phyloP scores from a whole-genome alignment of 1,284 basidiomycete species.

The Leccinum fallax region DNA sequence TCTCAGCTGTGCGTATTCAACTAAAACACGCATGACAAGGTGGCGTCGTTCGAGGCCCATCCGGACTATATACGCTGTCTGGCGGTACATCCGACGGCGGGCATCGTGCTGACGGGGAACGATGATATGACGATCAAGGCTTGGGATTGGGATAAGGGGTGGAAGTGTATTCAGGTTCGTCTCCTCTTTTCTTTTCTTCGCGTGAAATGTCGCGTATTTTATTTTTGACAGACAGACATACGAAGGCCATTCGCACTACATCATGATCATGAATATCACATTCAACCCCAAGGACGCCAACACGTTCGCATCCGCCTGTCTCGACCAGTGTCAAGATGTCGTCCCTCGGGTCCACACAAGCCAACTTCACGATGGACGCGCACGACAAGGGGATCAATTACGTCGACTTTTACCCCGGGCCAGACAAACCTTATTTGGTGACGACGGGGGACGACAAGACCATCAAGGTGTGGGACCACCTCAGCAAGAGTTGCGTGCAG shows the following conservation, averaged over 20 bases:
- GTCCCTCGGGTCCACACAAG: constrained; percentile 81
- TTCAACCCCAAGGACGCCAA: constrained; percentile 99
- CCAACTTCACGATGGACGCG: constrained; percentile 98
- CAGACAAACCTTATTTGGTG: constrained; percentile 96
- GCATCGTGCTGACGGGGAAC: constrained; percentile 92
- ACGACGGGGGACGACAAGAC: constrained; percentile 97
- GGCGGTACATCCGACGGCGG: constrained; percentile 92
- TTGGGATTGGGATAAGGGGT: constrained; percentile 99
- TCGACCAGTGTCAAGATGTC: constrained; percentile 91
- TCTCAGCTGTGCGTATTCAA: constrained; percentile 99
- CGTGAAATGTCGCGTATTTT: neutral
- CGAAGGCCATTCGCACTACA: constrained; percentile 98
- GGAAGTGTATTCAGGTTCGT: constrained; percentile 92
- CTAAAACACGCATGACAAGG: constrained; percentile 99
- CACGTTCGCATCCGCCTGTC: constrained; percentile 94
- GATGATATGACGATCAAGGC: constrained; percentile 99
- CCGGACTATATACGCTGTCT: constrained; percentile 99
- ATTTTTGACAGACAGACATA: constrained; percentile 62
- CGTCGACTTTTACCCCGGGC: constrained; percentile 98
- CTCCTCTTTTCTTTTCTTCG: neutral
- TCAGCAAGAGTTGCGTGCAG: constrained; percentile 97
- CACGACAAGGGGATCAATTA: constrained; percentile 99
- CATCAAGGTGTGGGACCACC: constrained; percentile 99
- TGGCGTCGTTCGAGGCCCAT: constrained; percentile 94
- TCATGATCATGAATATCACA: constrained; percentile 86